Conservation (phyloP, 148 eudicot species). For the Talinum fruticosum region DNA sequence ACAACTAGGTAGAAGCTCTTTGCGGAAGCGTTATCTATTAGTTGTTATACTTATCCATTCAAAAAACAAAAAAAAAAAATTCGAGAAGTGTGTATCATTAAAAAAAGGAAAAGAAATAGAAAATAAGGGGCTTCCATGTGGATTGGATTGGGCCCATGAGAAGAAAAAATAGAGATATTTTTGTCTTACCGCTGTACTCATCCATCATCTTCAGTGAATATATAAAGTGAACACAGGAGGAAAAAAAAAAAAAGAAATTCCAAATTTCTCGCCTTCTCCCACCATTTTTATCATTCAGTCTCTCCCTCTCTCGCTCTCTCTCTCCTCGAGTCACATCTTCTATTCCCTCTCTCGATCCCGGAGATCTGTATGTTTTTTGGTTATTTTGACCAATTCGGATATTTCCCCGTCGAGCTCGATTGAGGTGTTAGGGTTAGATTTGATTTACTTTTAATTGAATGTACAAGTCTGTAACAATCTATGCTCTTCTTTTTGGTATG, state of each 20-base stretch:
- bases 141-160: too few relatives aligned
- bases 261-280: neutral
- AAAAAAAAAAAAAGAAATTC: neutral
- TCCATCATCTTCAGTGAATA: neutral
- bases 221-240: neutral
- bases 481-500: neutral
- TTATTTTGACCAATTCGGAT: neutral
- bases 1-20: too few relatives aligned
- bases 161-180: too few relatives aligned
- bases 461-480: constrained; percentile 9
- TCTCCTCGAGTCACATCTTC: neutral
- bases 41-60: too few relatives aligned
- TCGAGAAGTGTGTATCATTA: too few relatives aligned
- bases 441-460: neutral
- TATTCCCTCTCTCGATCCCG: neutral
- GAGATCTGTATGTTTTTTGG: neutral
- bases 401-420: neutral
- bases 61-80: too few relatives aligned
- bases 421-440: constrained; percentile 22
- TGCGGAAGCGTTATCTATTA: too few relatives aligned
- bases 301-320: neutral
- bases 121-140: too few relatives aligned
- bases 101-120: too few relatives aligned
- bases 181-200: neutral
- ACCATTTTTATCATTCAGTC: neutral